These are phyloP conservation scores for Aegilops tauschii DNA, from an alignment of 176 grass and related monocot species.

Conservation along the genomic window DNA sequence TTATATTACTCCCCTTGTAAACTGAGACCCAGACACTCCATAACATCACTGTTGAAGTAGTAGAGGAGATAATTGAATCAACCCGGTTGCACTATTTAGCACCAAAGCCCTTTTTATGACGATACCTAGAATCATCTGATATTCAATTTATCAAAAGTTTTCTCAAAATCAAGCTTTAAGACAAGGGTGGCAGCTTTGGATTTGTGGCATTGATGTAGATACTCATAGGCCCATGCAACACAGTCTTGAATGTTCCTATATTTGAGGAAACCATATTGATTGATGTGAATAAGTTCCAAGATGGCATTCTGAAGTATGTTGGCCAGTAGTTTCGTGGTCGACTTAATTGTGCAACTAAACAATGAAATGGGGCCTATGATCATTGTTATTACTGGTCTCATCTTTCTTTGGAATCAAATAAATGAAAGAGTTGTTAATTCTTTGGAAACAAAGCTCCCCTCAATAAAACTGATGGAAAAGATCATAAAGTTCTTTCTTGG, in stretches of 20 bases:
- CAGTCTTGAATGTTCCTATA: neutral
- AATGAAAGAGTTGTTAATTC: neutral
- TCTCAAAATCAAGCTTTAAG: neutral
- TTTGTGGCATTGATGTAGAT: neutral
- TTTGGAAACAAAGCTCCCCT: neutral
- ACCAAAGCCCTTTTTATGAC: neutral
- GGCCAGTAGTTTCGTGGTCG: neutral
- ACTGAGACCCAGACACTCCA: too few relatives aligned
- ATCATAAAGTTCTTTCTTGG: neutral
- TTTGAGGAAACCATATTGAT: neutral
- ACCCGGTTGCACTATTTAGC: neutral
- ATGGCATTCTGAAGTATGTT: neutral
- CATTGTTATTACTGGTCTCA: neutral
- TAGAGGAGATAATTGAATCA: neutral
- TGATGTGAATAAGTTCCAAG: neutral
- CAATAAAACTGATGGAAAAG: neutral
- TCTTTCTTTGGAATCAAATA: neutral
- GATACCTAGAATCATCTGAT: neutral
- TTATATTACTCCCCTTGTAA: too few relatives aligned
- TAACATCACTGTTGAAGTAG: neutral
- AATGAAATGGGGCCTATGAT: neutral
- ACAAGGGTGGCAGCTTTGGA: neutral
- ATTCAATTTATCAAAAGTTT: neutral
- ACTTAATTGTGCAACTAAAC: neutral
- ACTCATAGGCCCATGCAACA: neutral